A percentile compares a stretch with the other conserved stretches of the same genome.
Evolutionary conservation across 2,329 filamentous ascomycete genomes (phyloP).

Genomic region (Dothideomycetes sp.): DNA sequence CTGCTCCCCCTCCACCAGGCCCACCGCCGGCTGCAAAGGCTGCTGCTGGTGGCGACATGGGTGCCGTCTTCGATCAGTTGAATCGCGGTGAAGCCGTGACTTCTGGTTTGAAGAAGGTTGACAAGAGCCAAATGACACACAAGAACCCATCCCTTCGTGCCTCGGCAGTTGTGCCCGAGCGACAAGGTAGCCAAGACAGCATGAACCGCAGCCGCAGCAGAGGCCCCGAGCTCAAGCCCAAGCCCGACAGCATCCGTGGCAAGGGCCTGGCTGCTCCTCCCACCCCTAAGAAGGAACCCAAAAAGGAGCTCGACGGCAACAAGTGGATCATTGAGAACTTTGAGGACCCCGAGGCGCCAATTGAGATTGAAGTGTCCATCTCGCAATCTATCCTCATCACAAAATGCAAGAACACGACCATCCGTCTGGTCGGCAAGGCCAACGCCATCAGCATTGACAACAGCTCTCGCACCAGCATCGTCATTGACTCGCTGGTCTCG

Average conservation of each 20-base stretch:
- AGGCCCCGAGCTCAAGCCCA: slow-evolving; percentile 62
- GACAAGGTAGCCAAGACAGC: slow-evolving; percentile 44
- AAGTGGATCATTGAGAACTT: slow-evolving; percentile 97
- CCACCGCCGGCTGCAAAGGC: slow-evolving; percentile 42
- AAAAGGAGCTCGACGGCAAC: slow-evolving; percentile 51
- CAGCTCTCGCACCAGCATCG: slow-evolving; percentile 69
- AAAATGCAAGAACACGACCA: slow-evolving; percentile 80
- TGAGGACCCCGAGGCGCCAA: slow-evolving; percentile 61
- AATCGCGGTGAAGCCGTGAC: slow-evolving; percentile 88
- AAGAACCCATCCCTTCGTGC: slow-evolving; percentile 87
- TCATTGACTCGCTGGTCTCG: slow-evolving; percentile 82
- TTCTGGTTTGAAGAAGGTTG: slow-evolving; percentile 81
- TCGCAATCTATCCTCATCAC: slow-evolving; percentile 87
- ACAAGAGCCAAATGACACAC: slow-evolving; percentile 94
- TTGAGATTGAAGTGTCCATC: slow-evolving; percentile 74
- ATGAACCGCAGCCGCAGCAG: slow-evolving; percentile 66
- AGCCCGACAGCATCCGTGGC: slow-evolving; percentile 41
- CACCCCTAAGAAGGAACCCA: slow-evolving; percentile 23
- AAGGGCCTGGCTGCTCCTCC: slow-evolving; percentile 26
- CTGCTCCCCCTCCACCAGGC: slow-evolving; percentile 56
- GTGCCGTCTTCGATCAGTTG: slow-evolving; percentile 82
- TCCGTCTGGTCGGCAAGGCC: slow-evolving; percentile 84
- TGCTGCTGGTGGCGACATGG: slow-evolving; percentile 51
- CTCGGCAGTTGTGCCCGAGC: slow-evolving; percentile 56
- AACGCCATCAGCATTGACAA: slow-evolving; percentile 97